Conservation (phyloP, 352 stramenopile genomes). For the Phytophthora brassicae region DNA sequence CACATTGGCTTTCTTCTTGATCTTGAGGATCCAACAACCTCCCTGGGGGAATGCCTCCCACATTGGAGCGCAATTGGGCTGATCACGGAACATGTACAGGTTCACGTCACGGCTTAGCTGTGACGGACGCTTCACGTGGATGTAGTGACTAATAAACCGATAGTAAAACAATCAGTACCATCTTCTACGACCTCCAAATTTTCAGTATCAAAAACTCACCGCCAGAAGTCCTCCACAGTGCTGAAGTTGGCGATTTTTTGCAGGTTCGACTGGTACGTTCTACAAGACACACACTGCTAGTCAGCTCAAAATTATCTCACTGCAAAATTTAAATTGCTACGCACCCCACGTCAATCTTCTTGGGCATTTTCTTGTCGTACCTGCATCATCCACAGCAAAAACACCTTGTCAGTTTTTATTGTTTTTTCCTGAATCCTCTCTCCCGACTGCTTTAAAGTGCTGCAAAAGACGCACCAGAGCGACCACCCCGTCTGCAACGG, state of each 20-base stretch:
- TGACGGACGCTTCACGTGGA: conserved; percentile 93
- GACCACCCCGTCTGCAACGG: conserved; percentile 87
- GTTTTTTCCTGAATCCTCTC: no score
- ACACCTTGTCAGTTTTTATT: neutral
- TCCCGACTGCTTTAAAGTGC: neutral
- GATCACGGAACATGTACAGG: conserved; percentile 93
- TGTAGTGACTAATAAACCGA: conserved; percentile 76
- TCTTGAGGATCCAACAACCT: conserved; percentile 95
- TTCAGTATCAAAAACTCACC: conserved; percentile 35
- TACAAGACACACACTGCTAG: neutral
- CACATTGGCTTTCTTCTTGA: conserved; percentile 94
- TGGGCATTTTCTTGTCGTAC: conserved; percentile 94
- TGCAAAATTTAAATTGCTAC: conserved; percentile 16
- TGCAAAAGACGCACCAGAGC: conserved; percentile 80
- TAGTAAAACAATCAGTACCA: conserved; percentile 1
- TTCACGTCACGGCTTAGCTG: conserved; percentile 91
- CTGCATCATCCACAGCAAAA: conserved; percentile 38
- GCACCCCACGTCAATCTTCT: conserved; percentile 88
- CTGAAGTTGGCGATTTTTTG: conserved; percentile 90
- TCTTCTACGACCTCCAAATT: neutral
- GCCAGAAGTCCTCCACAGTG: conserved; percentile 94
- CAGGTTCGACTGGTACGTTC: conserved; percentile 55
- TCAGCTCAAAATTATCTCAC: neutral
- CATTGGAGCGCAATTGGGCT: conserved; percentile 86
- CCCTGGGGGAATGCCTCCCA: conserved; percentile 92